Percentiles rank a stretch among this genome's conserved stretches.
These are phyloP conservation scores for Globisporangium solare DNA, from an alignment of 352 stramenopile genomes.

Conservation along the genomic window DNA sequence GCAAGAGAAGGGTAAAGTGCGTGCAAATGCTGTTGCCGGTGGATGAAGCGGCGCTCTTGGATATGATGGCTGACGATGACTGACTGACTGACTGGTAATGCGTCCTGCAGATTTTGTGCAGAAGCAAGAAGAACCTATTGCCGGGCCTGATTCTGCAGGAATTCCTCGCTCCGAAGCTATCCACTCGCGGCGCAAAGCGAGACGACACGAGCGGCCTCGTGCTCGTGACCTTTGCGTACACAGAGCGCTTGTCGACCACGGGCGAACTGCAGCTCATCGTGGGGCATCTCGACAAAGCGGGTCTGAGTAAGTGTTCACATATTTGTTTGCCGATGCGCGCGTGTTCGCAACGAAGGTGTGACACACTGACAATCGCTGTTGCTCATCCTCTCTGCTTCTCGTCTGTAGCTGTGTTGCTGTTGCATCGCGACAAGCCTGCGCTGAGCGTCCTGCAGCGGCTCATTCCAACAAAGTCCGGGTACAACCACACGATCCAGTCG, in stretches of 20 bases:
- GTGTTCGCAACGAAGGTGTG: not conserved
- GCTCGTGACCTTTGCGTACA: constrained; percentile 51
- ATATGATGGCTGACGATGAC: too few species aligned
- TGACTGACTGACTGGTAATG: not conserved
- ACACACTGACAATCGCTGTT: not conserved
- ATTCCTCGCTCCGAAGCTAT: constrained; percentile 32
- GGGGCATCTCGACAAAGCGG: constrained; percentile 45
- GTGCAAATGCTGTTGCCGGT: not conserved
- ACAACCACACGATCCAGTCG: constrained; percentile 63
- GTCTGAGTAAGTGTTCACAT: constrained; percentile 20
- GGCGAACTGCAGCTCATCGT: constrained; percentile 44
- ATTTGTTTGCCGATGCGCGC: not conserved
- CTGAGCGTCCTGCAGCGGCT: constrained; percentile 65
- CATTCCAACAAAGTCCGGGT: constrained; percentile 59
- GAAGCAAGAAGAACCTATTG: constrained; percentile 56
- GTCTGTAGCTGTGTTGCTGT: constrained; percentile 27
- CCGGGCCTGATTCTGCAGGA: constrained; percentile 40
- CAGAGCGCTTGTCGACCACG: constrained; percentile 32
- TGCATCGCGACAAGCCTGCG: constrained; percentile 44
- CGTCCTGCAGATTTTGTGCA: constrained; percentile 45
- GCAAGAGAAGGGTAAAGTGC: constrained; percentile 59
- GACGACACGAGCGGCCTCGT: constrained; percentile 28
- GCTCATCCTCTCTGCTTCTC: not conserved
- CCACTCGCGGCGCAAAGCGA: constrained; percentile 7
- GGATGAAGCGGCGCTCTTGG: not conserved